Evolutionary conservation across 345 rosid species (phyloP).

Genomic region (Noccaea bulbosa): DNA sequence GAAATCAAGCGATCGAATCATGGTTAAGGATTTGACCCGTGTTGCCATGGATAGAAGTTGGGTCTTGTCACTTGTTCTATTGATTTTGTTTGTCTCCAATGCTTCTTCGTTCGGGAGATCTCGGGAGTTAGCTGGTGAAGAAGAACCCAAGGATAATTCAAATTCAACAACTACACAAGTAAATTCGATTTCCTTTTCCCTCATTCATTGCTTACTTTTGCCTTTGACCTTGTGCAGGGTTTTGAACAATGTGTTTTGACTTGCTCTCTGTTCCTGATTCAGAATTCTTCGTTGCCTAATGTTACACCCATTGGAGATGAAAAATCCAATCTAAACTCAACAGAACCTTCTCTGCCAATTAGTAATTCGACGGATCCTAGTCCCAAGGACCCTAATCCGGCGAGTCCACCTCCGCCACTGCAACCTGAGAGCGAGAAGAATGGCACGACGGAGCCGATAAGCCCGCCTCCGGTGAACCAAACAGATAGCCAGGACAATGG

Average conservation of each 20-base stretch:
- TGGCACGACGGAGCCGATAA: constrained; percentile 27
- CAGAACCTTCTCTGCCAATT: constrained; percentile 23
- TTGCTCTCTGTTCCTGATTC: constrained; percentile 33
- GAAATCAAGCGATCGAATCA: constrained; percentile 27
- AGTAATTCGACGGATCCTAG: constrained; percentile 38
- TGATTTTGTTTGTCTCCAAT: constrained; percentile 52
- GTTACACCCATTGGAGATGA: constrained; percentile 21
- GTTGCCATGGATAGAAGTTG: constrained; percentile 50
- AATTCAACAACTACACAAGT: constrained; percentile 45
- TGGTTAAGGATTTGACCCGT: constrained; percentile 17
- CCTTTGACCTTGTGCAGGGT: background rate
- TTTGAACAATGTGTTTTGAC: constrained; percentile 22
- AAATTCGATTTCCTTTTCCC: constrained; percentile 24
- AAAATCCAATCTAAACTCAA: constrained; percentile 37
- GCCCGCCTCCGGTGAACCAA: constrained; percentile 44
- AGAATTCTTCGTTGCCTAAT: constrained; percentile 54
- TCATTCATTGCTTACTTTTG: background rate
- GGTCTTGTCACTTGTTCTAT: constrained; percentile 44
- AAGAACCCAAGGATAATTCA: constrained; percentile 32
- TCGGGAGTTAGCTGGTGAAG: constrained; percentile 47
- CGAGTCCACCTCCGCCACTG: constrained; percentile 38
- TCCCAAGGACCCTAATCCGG: constrained; percentile 35
- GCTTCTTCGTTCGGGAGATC: constrained; percentile 40
- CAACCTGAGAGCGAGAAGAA: constrained; percentile 32
- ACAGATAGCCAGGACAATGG: constrained; percentile 26